Evolutionary conservation across 192 early-diverging fungal genomes (phyloP).

Genomic region (Backusella tuberculispora): DNA sequence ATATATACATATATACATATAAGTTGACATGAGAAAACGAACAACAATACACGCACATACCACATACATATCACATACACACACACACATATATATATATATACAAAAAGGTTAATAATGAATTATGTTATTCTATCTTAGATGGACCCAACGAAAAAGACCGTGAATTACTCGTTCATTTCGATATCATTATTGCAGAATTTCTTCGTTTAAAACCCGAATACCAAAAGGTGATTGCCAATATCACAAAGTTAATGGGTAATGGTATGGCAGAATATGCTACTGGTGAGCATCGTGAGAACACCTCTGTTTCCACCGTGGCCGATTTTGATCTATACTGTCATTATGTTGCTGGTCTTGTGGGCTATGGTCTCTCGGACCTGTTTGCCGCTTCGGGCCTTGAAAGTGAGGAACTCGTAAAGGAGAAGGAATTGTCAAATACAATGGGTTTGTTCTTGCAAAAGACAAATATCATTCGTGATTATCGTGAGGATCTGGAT

Average conservation of each 20-base stretch:
- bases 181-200: slow-evolving; percentile 87
- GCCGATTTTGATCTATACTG: slow-evolving; percentile 97
- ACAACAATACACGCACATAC: no score
- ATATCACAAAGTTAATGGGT: slow-evolving; percentile 93
- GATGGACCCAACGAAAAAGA: slow-evolving; percentile 94
- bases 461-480: slow-evolving; percentile 97
- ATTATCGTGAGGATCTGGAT: slow-evolving; percentile 88
- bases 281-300: slow-evolving; percentile 51
- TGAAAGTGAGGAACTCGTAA: slow-evolving; percentile 62
- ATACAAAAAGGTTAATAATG: no score
- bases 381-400: slow-evolving; percentile 89
- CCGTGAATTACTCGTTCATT: slow-evolving; percentile 85
- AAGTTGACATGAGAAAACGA: not conserved
- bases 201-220: slow-evolving; percentile 78
- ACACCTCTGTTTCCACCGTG: slow-evolving; percentile 63
- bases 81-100: no score
- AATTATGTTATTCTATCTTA: no score
- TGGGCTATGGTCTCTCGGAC: slow-evolving; percentile 89
- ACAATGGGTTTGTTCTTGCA: slow-evolving; percentile 98
- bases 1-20: not conserved
- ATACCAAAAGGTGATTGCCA: slow-evolving; percentile 86
- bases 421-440: slow-evolving; percentile 69
- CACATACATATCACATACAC: no score
- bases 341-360: slow-evolving; percentile 96
- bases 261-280: slow-evolving; percentile 94